Percentiles rank a stretch among this genome's conserved stretches.
phyloP scores from a whole-genome alignment of 169 alveolate species.

The Plasmodium cynomolgi region DNA sequence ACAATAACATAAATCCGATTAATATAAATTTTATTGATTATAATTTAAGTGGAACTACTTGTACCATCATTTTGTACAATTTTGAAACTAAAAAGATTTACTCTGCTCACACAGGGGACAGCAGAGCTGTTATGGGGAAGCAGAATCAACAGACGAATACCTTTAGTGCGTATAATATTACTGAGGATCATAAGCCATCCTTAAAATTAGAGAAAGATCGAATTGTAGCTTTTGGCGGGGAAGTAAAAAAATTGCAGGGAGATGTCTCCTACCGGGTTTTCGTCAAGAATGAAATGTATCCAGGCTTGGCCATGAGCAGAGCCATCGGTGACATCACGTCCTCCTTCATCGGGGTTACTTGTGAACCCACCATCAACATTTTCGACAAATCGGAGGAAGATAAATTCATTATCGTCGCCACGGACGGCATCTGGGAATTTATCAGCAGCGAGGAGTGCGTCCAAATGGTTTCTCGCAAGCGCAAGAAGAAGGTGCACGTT shows the following conservation, averaged over 20 bases:
- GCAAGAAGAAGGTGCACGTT: slow-evolving; percentile 59
- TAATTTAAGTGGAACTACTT: slow-evolving; percentile 86
- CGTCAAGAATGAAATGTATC: slow-evolving; percentile 82
- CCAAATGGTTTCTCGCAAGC: slow-evolving; percentile 71
- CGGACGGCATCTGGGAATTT: slow-evolving; percentile 87
- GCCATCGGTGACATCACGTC: slow-evolving; percentile 93
- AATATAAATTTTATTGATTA: slow-evolving; percentile 83
- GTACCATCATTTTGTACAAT: slow-evolving; percentile 78
- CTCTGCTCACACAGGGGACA: slow-evolving; percentile 87
- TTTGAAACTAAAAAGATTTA: slow-evolving; percentile 76
- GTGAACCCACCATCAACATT: slow-evolving; percentile 88
- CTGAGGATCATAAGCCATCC: slow-evolving; percentile 90
- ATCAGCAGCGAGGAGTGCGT: slow-evolving; percentile 79
- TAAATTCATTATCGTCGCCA: slow-evolving; percentile 77
- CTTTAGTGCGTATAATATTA: slow-evolving; percentile 81
- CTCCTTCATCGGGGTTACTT: slow-evolving; percentile 89
- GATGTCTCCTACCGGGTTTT: slow-evolving; percentile 91
- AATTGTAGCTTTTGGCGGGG: slow-evolving; percentile 89
- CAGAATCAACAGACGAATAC: slow-evolving; percentile 53
- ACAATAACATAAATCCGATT: slow-evolving; percentile 79
- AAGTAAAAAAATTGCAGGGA: slow-evolving; percentile 86
- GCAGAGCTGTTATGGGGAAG: slow-evolving; percentile 85
- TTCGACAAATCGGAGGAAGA: slow-evolving; percentile 75
- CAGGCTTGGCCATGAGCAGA: slow-evolving; percentile 94
- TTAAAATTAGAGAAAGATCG: slow-evolving; percentile 87